Evolutionary conservation across 129 eudicot genomes (phyloP).

Genomic region (Flaveria brownii): DNA sequence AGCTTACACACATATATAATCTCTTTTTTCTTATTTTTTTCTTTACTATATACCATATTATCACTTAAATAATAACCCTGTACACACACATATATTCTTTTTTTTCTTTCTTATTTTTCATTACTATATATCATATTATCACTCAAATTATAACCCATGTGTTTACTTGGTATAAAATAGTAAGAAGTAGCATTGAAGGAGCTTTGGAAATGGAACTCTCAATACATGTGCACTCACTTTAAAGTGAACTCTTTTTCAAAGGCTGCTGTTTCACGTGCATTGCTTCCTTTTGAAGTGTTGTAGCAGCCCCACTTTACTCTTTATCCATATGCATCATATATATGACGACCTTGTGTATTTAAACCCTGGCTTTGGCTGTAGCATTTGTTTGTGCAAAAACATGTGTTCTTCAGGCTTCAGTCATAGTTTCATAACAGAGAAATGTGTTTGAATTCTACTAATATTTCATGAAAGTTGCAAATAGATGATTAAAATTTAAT

Average conservation of each 20-base stretch:
- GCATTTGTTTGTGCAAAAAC: too few relatives aligned
- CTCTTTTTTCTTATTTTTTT: too few relatives aligned
- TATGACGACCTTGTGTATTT: not conserved
- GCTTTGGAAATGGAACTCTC: conserved; percentile 30
- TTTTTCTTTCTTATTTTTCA: too few relatives aligned
- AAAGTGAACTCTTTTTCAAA: conserved; percentile 22
- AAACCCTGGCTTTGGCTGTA: not conserved
- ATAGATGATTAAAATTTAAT: too few relatives aligned
- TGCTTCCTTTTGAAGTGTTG: conserved; percentile 21
- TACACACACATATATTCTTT: too few relatives aligned
- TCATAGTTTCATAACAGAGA: too few relatives aligned
- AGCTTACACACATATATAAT: too few relatives aligned
- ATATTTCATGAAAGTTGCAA: too few relatives aligned
- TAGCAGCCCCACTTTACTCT: conserved; percentile 20
- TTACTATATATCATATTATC: not conserved
- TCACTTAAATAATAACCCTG: too few relatives aligned
- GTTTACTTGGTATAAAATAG: conserved; percentile 7
- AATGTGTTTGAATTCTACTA: too few relatives aligned
- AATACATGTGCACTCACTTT: conserved; percentile 31
- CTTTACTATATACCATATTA: too few relatives aligned
- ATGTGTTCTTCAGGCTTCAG: too few relatives aligned
- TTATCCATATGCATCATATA: conserved; percentile 10
- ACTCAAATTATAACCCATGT: not conserved
- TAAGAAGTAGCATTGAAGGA: not conserved
- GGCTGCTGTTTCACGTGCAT: conserved; percentile 25